Base-by-base conservation (phyloP, 495 filamentous ascomycete genomes). In the Hypoxylon subgilvum region DNA sequence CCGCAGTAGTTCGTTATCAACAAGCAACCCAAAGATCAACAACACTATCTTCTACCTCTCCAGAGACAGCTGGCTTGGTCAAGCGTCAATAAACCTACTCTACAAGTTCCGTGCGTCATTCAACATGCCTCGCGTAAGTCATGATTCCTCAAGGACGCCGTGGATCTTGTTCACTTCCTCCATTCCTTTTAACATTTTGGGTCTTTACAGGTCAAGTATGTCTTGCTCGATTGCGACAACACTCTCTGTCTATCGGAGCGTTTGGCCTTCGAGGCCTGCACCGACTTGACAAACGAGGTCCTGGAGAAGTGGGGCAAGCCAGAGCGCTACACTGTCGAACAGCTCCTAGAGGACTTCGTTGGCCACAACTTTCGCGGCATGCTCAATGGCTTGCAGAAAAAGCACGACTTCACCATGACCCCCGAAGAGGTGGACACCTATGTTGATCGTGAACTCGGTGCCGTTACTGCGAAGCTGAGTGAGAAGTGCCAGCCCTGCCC, bases 201-300 rank as follows among this genome's bases (percentile, higher is more conserved):
- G 18, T 5, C 0, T 42, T 21, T 41, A 54, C 72, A 91, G 88
- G 86, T 87, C 74, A 89, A 86, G 28, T 81, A 89, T 69, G 78
- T 97, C 75, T 89, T 97, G 74, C 86, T 96, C 76, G 92, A 97
- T 78, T 97, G 92, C 79, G 92, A 97, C 85, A 97, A 97, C 82
- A 97, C 92, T 47, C 90, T 97, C 67, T 90, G 92, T 76, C 86
- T 95, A 67, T 95, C 90, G 54, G 92, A 97, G 77, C 84, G 84
- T 61, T 81, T 96, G 67, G 92, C 92, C 74, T 97, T 96, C 74
- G 91, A 94, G 77, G 92, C 90, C 53, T 96, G 92, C 76, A 88
- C 92, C 65, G 89, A 94, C 61, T 82, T 97, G 67, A 86, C 90
- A 78, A 97, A 97, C 80, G 85, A 94, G 75, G 90, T 97, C 72